A percentile compares a stretch with the other conserved stretches of the same genome.
Evolutionary conservation across 1,284 basidiomycete genomes (phyloP).

Genomic region (Cutaneotrichosporon sp.): DNA sequence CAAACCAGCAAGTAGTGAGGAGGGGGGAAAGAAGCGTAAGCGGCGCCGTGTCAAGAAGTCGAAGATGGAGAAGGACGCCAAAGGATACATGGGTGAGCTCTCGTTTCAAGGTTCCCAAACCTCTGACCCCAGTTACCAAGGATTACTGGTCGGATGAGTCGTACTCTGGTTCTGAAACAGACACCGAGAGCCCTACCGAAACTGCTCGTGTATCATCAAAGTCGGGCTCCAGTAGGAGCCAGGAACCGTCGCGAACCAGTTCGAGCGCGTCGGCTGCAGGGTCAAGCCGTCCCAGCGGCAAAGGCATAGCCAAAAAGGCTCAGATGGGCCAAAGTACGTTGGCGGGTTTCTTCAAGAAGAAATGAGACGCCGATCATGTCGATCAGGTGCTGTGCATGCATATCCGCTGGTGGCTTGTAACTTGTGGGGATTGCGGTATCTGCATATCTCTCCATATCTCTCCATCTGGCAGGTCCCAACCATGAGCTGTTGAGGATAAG

Average conservation of each 20-base stretch:
- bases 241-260: background rate
- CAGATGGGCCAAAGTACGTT: slow-evolving; percentile 39
- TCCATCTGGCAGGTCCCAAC: slow-evolving; percentile 11
- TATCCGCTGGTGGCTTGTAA: background rate
- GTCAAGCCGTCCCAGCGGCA: slow-evolving; percentile 9
- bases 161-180: slow-evolving; percentile 37
- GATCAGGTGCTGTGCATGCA: slow-evolving; percentile 5
- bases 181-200: slow-evolving; percentile 23
- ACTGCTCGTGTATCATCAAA: background rate
- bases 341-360: slow-evolving; percentile 45
- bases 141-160: slow-evolving; percentile 41
- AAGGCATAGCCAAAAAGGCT: slow-evolving; percentile 19
- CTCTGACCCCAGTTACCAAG: slow-evolving; percentile 32
- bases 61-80: slow-evolving; percentile 39
- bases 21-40: slow-evolving; percentile 13
- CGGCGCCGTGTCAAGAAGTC: slow-evolving; percentile 44
- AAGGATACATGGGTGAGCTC: slow-evolving; percentile 48
- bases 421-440: slow-evolving; percentile 17
- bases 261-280: slow-evolving; percentile 5
- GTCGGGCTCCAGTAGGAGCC: background rate
- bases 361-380: slow-evolving; percentile 20
- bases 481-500: too few relatives aligned
- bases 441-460: too few relatives aligned
- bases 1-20: slow-evolving; percentile 8
- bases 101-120: too few relatives aligned